Evolutionary conservation across 2,329 filamentous ascomycete species (phyloP).

Genomic region (Leptodontidium sp.): DNA sequence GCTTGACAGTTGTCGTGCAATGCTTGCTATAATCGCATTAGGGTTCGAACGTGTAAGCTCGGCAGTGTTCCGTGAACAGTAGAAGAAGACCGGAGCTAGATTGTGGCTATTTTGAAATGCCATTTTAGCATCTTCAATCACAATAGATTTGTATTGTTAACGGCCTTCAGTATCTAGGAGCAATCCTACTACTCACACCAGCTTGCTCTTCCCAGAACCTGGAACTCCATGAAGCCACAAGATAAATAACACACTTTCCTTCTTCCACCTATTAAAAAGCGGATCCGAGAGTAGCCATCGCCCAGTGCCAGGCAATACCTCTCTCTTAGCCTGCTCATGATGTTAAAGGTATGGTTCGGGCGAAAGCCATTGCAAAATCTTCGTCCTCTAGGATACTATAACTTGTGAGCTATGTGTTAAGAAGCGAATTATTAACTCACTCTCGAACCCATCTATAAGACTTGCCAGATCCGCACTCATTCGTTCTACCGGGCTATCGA

Average conservation of each 20-base stretch:
- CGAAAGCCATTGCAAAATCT: constrained; percentile 28
- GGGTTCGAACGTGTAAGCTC: constrained; percentile 25
- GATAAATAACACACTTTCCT: constrained; percentile 45
- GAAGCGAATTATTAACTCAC: neutral
- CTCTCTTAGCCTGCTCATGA: constrained; percentile 18
- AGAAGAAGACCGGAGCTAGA: constrained; percentile 26
- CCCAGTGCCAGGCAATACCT: constrained; percentile 37
- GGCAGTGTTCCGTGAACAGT: constrained; percentile 29
- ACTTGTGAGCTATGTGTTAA: neutral
- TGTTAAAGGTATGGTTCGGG: constrained; percentile 21
- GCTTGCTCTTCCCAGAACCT: constrained; percentile 48
- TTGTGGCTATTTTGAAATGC: constrained; percentile 9
- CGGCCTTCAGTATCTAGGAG: neutral
- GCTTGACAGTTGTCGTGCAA: constrained; percentile 20
- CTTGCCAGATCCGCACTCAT: neutral
- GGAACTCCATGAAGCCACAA: constrained; percentile 49
- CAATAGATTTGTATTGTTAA: constrained; percentile 1
- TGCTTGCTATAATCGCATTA: constrained; percentile 22
- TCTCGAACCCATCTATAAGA: constrained; percentile 1
- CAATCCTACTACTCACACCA: constrained; percentile 32
- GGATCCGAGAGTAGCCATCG: constrained; percentile 38
- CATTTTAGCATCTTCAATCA: constrained; percentile 26
- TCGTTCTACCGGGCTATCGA: neutral
- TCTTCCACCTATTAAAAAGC: constrained; percentile 44
- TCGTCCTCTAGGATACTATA: constrained; percentile 11